Evolutionary conservation across 1,284 basidiomycete species (phyloP), one percentile per base, ranked within the genome.

Genomic region (Sutorius eximius): DNA sequence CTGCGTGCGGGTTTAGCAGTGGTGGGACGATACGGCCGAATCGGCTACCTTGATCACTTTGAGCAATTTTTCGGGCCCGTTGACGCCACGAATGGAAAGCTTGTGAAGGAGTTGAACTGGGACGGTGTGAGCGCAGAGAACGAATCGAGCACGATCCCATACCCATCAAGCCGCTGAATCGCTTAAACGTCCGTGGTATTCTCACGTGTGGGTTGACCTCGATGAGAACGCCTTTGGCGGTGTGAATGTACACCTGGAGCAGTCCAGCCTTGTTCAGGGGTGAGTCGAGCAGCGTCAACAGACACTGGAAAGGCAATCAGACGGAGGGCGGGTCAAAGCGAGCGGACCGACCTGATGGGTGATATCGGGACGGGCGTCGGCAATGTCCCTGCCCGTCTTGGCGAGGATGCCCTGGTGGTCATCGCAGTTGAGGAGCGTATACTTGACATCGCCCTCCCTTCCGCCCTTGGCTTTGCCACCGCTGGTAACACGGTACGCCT

Each of bases 81-180:
- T 96, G 45, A 97, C 94, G 42, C 93, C 93, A 49, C 96, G 83
- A 64, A 99, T 99, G 52, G 88, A 93, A 29, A 99, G 82, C 67
- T 94, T 95, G 76, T 99, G 97, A 11, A 99, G 81, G 3, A 99
- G 82, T 86, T 99, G 96, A 2, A 99, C 96, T 96, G 68, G 5
- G 16, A 33, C n/a, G 15, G 22, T 46, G 46, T 60, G 15, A 62
- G 58, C 38, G 16, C 24, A 37, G 42, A n/a, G 3, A 30, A 24
- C 20, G 18, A 13, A 1, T 30, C 20, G n/a, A 3, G 16, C 5
- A 37, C 36, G 51, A 40, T 24, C 16, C 72, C 91, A 64, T 68
- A 95, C 94, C 93, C 97, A 99, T 99, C 57, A 99, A 77, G 37
- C 96, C 96, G 56, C 92, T 94, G 76, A 99, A 99, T 8, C 96